Base-by-base conservation (phyloP, 2,329 filamentous ascomycete genomes). In the Podosphaera xanthii region DNA sequence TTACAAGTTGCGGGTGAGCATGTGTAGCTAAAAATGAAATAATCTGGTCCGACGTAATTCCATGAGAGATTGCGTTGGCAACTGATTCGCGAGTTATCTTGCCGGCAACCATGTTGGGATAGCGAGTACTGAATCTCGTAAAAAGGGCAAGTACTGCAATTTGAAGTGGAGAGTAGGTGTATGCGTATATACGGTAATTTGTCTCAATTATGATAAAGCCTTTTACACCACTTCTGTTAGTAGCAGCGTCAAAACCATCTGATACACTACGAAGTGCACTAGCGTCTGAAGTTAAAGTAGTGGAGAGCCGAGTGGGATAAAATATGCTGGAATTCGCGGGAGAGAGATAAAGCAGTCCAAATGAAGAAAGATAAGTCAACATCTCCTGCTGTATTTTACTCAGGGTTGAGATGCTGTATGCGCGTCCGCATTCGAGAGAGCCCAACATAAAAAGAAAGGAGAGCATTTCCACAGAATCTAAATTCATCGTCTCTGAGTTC, bases 191-290 rank as follows among this genome's bases (percentile, higher is more conserved):
- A 34, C 92, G 86, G 74, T 96, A 97, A 73, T 98, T 98, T 7
- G 92, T 98, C 74, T 98, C 92, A 64, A 98, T 81, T 67, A 98
- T 90, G 68, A 98, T 88, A 73, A 88, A 92, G 62, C 90, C 90
- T 66, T 83, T 82, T 62, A 75, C 72, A 22, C 71, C 72, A 57
- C 68, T 68, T 57, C 63, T 71, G 33, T 10, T 31, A 53, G 66
- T 70, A 6, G 83, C 83, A 49, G 84, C 83, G 36, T 81, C 76
- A 64, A 90, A 81, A 7, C 82, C 81, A 10, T 83, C 79, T 64
- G 79, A 78, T 57, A 83, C 80, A 71, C 80, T 83, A 59, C 85
- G 83, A 7, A 94, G 76, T 12, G 83, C 80, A 40, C 82, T 78
- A 35, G 75, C 80, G 58, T 83, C 85, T 67, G 73, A 86, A 8